Evolutionary conservation across 1,284 basidiomycete genomes (phyloP), one percentile per base, ranked within the genome.

Genomic region (Coniferiporia sulphurascens): DNA sequence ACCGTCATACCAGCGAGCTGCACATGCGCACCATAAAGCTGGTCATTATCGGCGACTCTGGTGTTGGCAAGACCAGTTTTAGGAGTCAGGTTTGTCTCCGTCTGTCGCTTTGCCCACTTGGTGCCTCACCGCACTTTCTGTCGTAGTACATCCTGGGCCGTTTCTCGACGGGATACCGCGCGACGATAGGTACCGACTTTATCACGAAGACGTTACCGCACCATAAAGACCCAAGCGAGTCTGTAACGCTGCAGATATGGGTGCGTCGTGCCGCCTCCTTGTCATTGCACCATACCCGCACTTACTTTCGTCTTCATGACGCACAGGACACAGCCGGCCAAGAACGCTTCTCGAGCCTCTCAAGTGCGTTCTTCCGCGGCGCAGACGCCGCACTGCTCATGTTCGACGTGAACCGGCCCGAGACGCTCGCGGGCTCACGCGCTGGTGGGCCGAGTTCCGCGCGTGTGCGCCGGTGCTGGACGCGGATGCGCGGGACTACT

Each of bases 151-250:
- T 89, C 65, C 86, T 85, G 32, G 83, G 85, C 48, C 80, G 80
- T 32, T 93, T 92, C 71, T 84, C 86, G 4, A 81, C 80, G 2
- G 82, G 83, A 1, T 93, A 93, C 71, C 78, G 87, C 58, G 86
- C 90, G 3, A 93, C 91, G 2, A 92, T 93, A 54, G 91, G 90
- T 13, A 86, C 87, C 19, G 91, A 93, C 72, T 93, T 93, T 61
- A 86, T 91, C 50, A 80, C 84, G 0, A 91, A 89, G 70, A 82
- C 81, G 0, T 65, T 90, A 10, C 82, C 85, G 1, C 83, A 87
- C 68, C 79, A 84, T 55, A 77, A 67, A 9, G 75, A 76, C 52
- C 73, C 76, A 48, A 78, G 76, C 1, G 79, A 87, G 63, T 70
- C 74, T 1, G 79, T 90, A 4, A 80, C 80, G 7, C 73, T 93